Evolutionary conservation across 192 early-diverging fungal genomes (phyloP), one percentile per base, ranked within the genome.

Genomic region (Entomortierella parvispora): DNA sequence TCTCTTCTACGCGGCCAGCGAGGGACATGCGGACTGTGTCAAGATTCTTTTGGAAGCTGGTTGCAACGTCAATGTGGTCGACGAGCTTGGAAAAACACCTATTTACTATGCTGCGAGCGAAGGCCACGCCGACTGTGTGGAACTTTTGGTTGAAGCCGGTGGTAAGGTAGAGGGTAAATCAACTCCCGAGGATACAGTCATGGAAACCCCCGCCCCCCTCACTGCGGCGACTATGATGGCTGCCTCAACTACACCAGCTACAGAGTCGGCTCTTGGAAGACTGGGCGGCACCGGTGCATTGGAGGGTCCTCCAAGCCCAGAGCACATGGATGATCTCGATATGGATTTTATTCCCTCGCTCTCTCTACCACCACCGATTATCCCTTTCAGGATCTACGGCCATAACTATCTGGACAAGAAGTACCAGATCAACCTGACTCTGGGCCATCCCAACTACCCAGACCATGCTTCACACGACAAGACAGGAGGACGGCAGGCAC

Each of bases 361-460:
- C 8, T 94, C 93, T 8, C 70, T 99, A 31, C 98, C 98, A 10
- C 98, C 98, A 18, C 98, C 98, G 11, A 95, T 99, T 33, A 95
- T 99, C 59, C 98, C 98, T 4, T 94, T 99, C 86, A 86, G 96
- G 22, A 96, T 97, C 50, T 99, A 99, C 75, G 98, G 98, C 6
- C 98, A 99, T 85, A 96, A 94, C 61, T 99, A 95, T 74, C 80
- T 99, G 28, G 95, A 97, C 63, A 92, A 93, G 68, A 94, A 94
- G 61, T 91, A 86, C 49, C 92, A 95, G 64, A 83, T 99, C 34
- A 93, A 96, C 71, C 81, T 99, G 52, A 86, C 87, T 32, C 60
- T 90, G 62, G 81, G 87, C 33, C 76, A 90, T 60, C 74, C 74
- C 45, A 67, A 77, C 40, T 77, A 68, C 63, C 60, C 65, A 18